These are phyloP conservation scores for Purshia tridentata DNA, from an alignment of 306 rosid genomes.

Conservation along the genomic window DNA sequence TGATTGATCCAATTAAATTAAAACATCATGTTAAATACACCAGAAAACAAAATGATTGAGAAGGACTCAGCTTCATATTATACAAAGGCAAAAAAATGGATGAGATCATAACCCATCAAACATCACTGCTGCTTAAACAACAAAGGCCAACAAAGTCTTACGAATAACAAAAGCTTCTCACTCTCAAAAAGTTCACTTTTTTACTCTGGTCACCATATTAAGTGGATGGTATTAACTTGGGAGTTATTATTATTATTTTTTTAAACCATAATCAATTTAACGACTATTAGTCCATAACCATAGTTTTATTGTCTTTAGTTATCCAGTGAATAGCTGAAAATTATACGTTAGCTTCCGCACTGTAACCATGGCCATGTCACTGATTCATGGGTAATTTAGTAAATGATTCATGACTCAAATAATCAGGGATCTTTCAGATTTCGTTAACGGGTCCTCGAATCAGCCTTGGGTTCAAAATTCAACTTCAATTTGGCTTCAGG, in stretches of 20 bases:
- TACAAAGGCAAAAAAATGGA: neutral
- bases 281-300: neutral
- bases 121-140: neutral
- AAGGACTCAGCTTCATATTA: neutral
- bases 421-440: neutral
- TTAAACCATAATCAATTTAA: neutral
- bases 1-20: conserved; percentile 19
- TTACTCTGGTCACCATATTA: neutral
- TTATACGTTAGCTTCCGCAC: neutral
- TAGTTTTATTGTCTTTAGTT: neutral
- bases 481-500: neutral
- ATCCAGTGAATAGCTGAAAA: neutral
- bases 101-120: neutral
- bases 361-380: neutral
- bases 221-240: neutral
- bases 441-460: neutral
- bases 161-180: neutral
- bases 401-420: neutral
- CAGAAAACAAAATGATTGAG: too few species aligned
- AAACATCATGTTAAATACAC: neutral
- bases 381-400: neutral
- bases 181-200: neutral
- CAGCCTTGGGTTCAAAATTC: neutral
- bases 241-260: neutral
- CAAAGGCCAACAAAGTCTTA: neutral